Conservation (phyloP, 208 protist species). For the Leishmania martiniquensis region DNA sequence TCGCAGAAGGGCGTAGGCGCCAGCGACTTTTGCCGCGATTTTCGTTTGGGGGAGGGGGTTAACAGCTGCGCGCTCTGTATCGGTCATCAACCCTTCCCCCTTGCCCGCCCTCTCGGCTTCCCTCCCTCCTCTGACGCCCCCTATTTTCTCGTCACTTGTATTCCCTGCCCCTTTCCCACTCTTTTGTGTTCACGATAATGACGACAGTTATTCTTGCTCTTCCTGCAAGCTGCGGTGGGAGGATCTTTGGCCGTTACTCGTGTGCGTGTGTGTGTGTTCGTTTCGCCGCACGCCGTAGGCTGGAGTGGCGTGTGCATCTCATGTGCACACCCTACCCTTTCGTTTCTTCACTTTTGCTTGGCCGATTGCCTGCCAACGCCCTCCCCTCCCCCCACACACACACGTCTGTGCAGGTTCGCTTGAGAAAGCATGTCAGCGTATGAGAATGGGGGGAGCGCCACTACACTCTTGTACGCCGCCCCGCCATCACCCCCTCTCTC, state of each 20-base stretch:
- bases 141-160: background rate
- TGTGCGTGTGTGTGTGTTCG: background rate
- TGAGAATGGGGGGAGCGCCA: too few species aligned
- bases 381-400: background rate
- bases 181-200: background rate
- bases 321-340: background rate
- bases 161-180: background rate
- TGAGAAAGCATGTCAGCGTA: too few species aligned
- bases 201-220: background rate
- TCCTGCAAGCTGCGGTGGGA: background rate
- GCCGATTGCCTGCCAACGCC: background rate
- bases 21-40: too few species aligned
- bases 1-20: background rate
- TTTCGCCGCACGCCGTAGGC: background rate
- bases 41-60: background rate
- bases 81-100: background rate
- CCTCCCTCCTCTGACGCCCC: background rate
- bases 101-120: too few species aligned
- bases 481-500: background rate
- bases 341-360: background rate
- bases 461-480: too few species aligned
- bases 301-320: background rate
- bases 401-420: background rate
- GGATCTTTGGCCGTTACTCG: background rate
- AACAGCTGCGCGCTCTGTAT: background rate